Evolutionary conservation across 2,329 filamentous ascomycete species (phyloP).

Genomic region (Rhytidhysteron rufulum): DNA sequence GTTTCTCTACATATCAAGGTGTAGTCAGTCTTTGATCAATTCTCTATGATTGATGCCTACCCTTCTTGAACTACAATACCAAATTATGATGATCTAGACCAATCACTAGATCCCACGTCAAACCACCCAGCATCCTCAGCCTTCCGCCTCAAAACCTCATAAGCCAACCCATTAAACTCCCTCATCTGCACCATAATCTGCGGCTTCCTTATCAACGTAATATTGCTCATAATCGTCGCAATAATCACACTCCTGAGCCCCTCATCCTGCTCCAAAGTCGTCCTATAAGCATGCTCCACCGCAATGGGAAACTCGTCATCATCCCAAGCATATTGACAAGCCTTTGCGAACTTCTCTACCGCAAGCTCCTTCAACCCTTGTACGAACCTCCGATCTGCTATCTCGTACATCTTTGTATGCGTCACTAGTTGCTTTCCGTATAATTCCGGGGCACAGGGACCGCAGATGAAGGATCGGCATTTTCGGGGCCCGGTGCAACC

Average conservation of each 20-base stretch:
- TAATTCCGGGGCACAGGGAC: too few species aligned
- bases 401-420: conserved; percentile 15
- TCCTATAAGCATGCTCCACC: conserved; percentile 20
- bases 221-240: conserved; percentile 18
- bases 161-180: conserved; percentile 24
- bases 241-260: conserved; percentile 26
- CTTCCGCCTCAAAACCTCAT: conserved; percentile 16
- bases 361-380: conserved; percentile 8
- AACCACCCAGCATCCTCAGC: not conserved
- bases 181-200: conserved; percentile 21
- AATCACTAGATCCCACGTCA: too few species aligned
- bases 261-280: conserved; percentile 21
- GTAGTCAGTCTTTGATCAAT: too few species aligned
- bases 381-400: conserved; percentile 15
- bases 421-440: conserved; percentile 7
- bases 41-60: too few species aligned
- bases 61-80: too few species aligned
- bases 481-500: not conserved
- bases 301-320: conserved; percentile 24
- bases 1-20: too few species aligned
- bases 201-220: conserved; percentile 16
- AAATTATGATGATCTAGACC: too few species aligned
- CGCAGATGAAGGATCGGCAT: too few species aligned
- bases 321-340: conserved; percentile 16
- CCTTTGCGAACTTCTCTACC: conserved; percentile 11